Conservation (phyloP, 2,329 filamentous ascomycete genomes). For the Diaporthe sp. region DNA sequence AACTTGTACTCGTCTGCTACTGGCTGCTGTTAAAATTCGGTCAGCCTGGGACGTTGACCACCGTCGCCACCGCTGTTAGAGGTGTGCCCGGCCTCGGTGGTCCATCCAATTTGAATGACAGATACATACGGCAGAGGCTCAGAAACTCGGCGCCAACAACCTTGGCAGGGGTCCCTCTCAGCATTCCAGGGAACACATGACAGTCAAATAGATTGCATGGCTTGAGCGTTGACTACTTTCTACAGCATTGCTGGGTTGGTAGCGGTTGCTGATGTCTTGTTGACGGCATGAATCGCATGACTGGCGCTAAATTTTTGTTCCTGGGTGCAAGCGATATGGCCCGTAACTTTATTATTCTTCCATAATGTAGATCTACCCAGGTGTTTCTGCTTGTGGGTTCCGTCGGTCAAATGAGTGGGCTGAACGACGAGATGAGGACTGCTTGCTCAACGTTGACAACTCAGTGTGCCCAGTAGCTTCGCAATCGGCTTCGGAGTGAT, state of each 20-base stretch:
- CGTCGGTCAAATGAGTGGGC: neutral
- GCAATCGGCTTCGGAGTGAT: neutral
- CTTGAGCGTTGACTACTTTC: neutral
- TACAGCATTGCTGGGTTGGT: neutral
- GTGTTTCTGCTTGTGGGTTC: neutral
- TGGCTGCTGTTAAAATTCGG: neutral
- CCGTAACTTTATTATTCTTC: neutral
- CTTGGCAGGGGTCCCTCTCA: conserved; percentile 7
- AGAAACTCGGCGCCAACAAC: neutral
- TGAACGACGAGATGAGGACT: neutral
- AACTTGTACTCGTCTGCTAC: neutral
- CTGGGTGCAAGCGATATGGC: neutral
- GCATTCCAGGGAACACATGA: neutral
- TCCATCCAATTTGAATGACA: neutral
- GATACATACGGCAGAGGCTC: neutral
- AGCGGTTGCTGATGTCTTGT: neutral
- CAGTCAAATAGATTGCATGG: conserved; percentile 4
- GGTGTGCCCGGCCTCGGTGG: neutral
- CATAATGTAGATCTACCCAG: neutral
- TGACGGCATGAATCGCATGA: neutral
- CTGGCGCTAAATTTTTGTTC: neutral
- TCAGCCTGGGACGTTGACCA: neutral
- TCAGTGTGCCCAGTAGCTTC: neutral
- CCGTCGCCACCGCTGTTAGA: neutral
- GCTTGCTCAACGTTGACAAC: neutral